phyloP scores from a whole-genome alignment of 148 eudicot species.

The Agrostemma githago region DNA sequence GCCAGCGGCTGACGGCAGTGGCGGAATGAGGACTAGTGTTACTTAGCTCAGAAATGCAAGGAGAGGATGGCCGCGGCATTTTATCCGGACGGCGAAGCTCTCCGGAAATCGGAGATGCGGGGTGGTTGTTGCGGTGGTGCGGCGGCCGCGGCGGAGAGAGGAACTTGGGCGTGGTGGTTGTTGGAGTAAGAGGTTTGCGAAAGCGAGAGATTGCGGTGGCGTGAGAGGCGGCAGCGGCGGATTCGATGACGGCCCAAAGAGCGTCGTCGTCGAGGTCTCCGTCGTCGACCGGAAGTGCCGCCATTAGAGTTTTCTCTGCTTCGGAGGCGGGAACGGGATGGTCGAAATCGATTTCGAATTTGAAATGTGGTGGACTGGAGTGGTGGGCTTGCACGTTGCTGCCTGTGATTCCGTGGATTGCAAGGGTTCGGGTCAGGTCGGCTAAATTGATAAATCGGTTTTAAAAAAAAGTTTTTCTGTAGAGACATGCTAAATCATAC shows the following conservation, averaged over 20 bases:
- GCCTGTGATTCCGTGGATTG: too few relatives aligned
- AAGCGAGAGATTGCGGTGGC: constrained; percentile 23
- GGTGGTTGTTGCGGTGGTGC: constrained; percentile 15
- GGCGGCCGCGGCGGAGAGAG: constrained; percentile 32
- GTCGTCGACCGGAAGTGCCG: constrained; percentile 51
- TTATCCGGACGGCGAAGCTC: constrained; percentile 42
- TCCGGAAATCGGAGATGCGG: constrained; percentile 21
- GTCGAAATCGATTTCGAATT: background rate
- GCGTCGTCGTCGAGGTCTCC: constrained; percentile 79
- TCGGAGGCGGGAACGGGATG: background rate
- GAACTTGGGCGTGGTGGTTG: constrained; percentile 26
- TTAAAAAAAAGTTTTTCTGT: too few relatives aligned
- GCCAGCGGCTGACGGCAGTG: constrained; percentile 45
- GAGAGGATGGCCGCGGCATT: constrained; percentile 24
- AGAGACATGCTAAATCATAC: too few relatives aligned
- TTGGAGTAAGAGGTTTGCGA: constrained; percentile 44
- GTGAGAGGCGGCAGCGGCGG: constrained; percentile 68
- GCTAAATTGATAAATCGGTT: too few relatives aligned
- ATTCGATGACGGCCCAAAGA: constrained; percentile 85
- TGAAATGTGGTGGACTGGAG: constrained; percentile 25
- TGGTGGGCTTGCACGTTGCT: too few relatives aligned
- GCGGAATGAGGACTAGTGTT: constrained; percentile 35
- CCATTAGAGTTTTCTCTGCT: constrained; percentile 6
- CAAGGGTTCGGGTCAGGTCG: too few relatives aligned
- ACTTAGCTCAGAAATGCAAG: constrained; percentile 33